Evolutionary conservation across 2,329 filamentous ascomycete species (phyloP), one percentile per base, ranked within the genome.

Genomic region (Penicillium sp.): DNA sequence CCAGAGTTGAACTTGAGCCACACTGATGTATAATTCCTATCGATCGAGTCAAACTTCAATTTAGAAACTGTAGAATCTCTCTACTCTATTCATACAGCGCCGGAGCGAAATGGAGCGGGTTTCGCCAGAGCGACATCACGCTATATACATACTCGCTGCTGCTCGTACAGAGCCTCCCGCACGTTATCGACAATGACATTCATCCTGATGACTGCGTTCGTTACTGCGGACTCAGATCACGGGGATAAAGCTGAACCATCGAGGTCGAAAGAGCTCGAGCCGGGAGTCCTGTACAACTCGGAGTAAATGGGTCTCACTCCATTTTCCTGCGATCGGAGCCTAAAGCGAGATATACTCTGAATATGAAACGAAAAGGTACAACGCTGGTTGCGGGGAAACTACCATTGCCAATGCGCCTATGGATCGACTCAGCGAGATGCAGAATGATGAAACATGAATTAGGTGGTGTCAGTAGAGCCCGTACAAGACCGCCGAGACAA

Each of bases 91-190:
- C 38, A 2, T 48, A 14, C 28, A 44, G 6, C 36, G n/a, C n/a
- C 31, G 22, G 35, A 31, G 49, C 13, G n/a, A n/a, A 18, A 40
- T 24, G 27, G 47, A 25, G 38, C 27, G 20, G 20, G 33, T 46
- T 30, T 33, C 30, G 7, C 35, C 25, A 48, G 51, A 57, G 27
- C 45, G 27, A 39, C 22, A 55, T 44, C 51, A 33, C 47, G 42
- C 52, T 62, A 63, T 62, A 63, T 63, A 63, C 25, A 63, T 63
- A 63, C 25, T 46, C 39, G 18, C 16, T 27, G 28, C 36, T 14
- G n/a, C 24, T 22, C 16, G 30, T n/a, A 20, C 28, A 46, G 35
- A 51, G 50, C 38, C 18, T 47, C 42, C 13, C 41, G 41, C 9
- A 30, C 33, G 8, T 48, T 36, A 28, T 22, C 38, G 22, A n/a